Percentiles rank a stretch among this genome's conserved stretches.
Conservation (phyloP, 495 filamentous ascomycete genomes). For the Ramalina intermedia region DNA sequence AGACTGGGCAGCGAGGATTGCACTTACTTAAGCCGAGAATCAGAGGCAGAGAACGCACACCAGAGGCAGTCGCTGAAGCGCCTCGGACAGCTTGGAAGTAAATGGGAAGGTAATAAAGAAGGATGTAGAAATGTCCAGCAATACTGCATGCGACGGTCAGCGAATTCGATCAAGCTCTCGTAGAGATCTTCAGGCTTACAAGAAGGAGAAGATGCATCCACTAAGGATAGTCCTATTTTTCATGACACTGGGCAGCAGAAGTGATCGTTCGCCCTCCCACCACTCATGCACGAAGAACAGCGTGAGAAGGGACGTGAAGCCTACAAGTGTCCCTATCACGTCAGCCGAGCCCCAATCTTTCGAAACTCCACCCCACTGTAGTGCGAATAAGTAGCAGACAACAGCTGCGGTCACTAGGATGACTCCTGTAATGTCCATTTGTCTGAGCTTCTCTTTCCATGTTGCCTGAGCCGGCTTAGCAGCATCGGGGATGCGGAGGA, state of each 20-base stretch:
- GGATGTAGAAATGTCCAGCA: slow-evolving; percentile 28
- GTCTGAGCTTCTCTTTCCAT: slow-evolving; percentile 20
- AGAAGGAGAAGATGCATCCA: slow-evolving; percentile 14
- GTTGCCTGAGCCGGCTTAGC: slow-evolving; percentile 17
- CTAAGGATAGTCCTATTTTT: slow-evolving; percentile 15
- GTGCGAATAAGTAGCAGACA: slow-evolving; percentile 24
- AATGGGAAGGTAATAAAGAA: slow-evolving; percentile 47
- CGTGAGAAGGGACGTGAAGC: slow-evolving; percentile 18
- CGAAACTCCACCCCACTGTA: slow-evolving; percentile 26
- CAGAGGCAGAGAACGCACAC: slow-evolving; percentile 52
- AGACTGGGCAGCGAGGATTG: background rate
- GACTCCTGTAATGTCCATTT: slow-evolving; percentile 22
- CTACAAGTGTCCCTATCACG: slow-evolving; percentile 24
- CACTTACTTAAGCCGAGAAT: slow-evolving; percentile 33
- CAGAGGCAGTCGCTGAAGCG: slow-evolving; percentile 32
- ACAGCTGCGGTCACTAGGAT: slow-evolving; percentile 18
- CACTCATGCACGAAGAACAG: slow-evolving; percentile 16
- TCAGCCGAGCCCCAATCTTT: slow-evolving; percentile 19
- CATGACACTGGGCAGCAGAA: slow-evolving; percentile 11
- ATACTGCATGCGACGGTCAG: slow-evolving; percentile 14
- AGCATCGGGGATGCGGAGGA: slow-evolving; percentile 23
- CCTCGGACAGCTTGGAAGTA: slow-evolving; percentile 44
- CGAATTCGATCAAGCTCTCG: too few relatives aligned
- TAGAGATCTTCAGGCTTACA: slow-evolving; percentile 7
- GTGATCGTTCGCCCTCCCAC: slow-evolving; percentile 19